A percentile compares a stretch with the other conserved stretches of the same genome.
Conservation (phyloP, 495 filamentous ascomycete species). For the Xylaria telfairii region DNA sequence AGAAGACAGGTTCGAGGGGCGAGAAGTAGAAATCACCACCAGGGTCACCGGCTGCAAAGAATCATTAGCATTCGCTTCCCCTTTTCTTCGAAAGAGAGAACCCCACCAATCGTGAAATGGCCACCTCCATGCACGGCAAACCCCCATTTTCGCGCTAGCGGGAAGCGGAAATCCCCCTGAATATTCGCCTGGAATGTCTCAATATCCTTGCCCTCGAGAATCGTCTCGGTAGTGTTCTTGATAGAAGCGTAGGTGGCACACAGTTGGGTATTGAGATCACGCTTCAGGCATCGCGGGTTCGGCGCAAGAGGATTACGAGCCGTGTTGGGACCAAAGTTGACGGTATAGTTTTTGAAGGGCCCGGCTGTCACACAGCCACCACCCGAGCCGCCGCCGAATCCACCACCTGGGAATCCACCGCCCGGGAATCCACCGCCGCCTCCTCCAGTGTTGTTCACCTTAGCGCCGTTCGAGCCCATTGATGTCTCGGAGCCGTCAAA, state of each 20-base stretch:
- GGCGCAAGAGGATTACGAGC: conserved; percentile 37
- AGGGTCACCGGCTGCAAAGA: conserved; percentile 41
- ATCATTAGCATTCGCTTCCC: not conserved
- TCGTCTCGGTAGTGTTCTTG: conserved; percentile 50
- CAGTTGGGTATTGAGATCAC: conserved; percentile 46
- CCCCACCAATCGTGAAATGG: conserved; percentile 42
- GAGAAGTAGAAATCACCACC: conserved; percentile 64
- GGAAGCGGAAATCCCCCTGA: conserved; percentile 43
- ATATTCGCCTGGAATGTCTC: conserved; percentile 47
- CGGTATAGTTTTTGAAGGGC: conserved; percentile 43
- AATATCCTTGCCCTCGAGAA: conserved; percentile 38
- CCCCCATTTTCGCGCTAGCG: conserved; percentile 35
- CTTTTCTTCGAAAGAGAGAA: not conserved
- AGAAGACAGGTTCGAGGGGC: conserved; percentile 73
- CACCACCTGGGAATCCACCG: conserved; percentile 30
- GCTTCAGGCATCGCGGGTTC: conserved; percentile 53
- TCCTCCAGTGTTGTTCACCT: conserved; percentile 26
- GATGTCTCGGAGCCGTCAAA: conserved; percentile 45
- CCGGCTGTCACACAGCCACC: conserved; percentile 46
- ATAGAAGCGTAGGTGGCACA: conserved; percentile 43
- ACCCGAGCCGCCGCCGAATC: conserved; percentile 41
- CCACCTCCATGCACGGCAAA: conserved; percentile 48
- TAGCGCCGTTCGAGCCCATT: conserved; percentile 40
- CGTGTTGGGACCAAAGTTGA: conserved; percentile 46
- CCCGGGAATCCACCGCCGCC: not conserved